Percentiles rank a stretch among this genome's conserved stretches.
Conservation (phyloP, 345 rosid species). For the Euphorbia pulcherrima region DNA sequence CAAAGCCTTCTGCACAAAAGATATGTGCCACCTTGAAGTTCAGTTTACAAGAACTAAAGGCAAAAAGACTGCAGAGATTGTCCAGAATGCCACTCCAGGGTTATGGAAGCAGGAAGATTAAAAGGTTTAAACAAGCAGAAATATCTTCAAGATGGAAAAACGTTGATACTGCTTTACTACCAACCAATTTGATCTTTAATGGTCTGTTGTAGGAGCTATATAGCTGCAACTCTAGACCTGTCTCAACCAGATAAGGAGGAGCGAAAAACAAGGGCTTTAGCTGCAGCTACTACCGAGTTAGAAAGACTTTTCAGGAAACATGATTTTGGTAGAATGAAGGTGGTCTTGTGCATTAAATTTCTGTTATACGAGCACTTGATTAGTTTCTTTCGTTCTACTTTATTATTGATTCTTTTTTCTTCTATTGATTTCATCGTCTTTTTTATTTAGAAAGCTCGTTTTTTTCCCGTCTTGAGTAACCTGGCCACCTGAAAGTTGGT, state of each 20-base stretch:
- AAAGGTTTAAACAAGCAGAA: slow-evolving; percentile 35
- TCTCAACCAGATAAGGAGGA: slow-evolving; percentile 82
- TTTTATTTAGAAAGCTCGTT: slow-evolving; percentile 7
- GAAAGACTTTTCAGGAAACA: slow-evolving; percentile 85
- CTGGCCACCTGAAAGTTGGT: slow-evolving; percentile 12
- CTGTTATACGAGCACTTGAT: not conserved
- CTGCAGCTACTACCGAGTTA: slow-evolving; percentile 83
- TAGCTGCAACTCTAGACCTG: slow-evolving; percentile 83
- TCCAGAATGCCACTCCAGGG: slow-evolving; percentile 40
- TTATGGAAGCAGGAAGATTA: slow-evolving; percentile 38
- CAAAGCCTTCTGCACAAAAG: slow-evolving; percentile 45
- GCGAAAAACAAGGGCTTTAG: slow-evolving; percentile 66
- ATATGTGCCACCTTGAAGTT: slow-evolving; percentile 61
- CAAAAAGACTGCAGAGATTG: slow-evolving; percentile 60
- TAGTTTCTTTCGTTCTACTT: not conserved
- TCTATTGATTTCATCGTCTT: not conserved
- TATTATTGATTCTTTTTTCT: not conserved
- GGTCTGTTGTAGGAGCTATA: slow-evolving; percentile 50
- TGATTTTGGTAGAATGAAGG: slow-evolving; percentile 91
- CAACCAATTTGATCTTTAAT: slow-evolving; percentile 12
- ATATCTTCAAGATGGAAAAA: slow-evolving; percentile 14
- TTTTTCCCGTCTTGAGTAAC: not conserved
- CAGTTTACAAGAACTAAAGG: slow-evolving; percentile 58
- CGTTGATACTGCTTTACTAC: slow-evolving; percentile 6
- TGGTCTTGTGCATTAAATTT: slow-evolving; percentile 23